Conservation (phyloP, 1,139 yeast genomes). For the Candida buenavistaensis region DNA sequence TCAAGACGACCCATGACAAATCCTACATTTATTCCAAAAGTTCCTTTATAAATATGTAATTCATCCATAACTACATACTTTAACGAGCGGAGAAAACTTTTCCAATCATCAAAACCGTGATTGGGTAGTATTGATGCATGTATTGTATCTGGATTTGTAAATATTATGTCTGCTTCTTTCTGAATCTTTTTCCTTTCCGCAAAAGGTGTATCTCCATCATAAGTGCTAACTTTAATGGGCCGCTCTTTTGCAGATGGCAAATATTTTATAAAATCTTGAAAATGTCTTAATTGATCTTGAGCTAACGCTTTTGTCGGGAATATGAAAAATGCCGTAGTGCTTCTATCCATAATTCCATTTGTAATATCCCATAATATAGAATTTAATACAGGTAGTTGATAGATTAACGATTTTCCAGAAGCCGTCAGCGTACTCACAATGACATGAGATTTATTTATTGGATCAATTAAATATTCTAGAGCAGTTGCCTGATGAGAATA, state of each 20-base stretch:
- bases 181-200: conserved; percentile 54
- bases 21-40: conserved; percentile 92
- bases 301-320: conserved; percentile 98
- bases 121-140: conserved; percentile 84
- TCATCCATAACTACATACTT: conserved; percentile 85
- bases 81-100: conserved; percentile 59
- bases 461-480: conserved; percentile 47
- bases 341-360: conserved; percentile 20
- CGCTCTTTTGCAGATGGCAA: conserved; percentile 35
- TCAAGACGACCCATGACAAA: conserved; percentile 72
- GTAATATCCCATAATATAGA: conserved; percentile 47
- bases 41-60: conserved; percentile 83
- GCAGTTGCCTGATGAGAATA: conserved; percentile 86
- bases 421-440: conserved; percentile 92
- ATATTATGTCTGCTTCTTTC: conserved; percentile 69
- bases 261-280: conserved; percentile 55
- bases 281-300: conserved; percentile 87
- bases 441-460: conserved; percentile 53
- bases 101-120: conserved; percentile 51
- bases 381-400: conserved; percentile 80
- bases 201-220: conserved; percentile 87
- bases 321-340: conserved; percentile 72
- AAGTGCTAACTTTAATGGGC: conserved; percentile 64
- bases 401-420: conserved; percentile 90
- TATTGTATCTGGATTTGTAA: conserved; percentile 93